Evolutionary conservation across 2,329 filamentous ascomycete species (phyloP), one percentile per base, ranked within the genome.

Genomic region (Hypoxylon sp.): DNA sequence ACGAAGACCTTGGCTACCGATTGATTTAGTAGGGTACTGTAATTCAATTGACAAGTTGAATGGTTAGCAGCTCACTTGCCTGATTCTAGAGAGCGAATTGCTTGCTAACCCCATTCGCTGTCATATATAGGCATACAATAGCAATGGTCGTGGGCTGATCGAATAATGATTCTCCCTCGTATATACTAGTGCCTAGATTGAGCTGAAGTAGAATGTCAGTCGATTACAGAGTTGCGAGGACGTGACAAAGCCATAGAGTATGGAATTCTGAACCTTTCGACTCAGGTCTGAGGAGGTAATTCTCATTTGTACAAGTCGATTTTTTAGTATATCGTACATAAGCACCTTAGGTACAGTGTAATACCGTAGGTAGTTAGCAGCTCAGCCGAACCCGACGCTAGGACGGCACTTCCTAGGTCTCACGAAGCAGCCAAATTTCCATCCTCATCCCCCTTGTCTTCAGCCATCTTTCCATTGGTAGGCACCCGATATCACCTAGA

Each of bases 271-370:
- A 9, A 1, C 7, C 37, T 41, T 11, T 41, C 1, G 16, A 21
- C 21, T 41, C 37, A 21, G n/a, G 37, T 21, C 8, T 8, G n/a
- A 21, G 9, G 37, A 41, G 37, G 37, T 11, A 11, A 6, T 8
- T 21, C 37, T 21, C 37, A 41, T 41, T 41, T 41, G 37, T 41
- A 41, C 37, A 41, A 21, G 37, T 41, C 16, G 7, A 30, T 39
- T 21, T 37, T 41, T 41, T 9, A 21, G 37, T 41, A 41, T 41
- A 41, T 41, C 37, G 16, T 41, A 41, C 37, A 41, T 41, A 41
- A 5, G 7, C 37, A 19, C n/a, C 14, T 39, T 39, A 41, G 37
- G 37, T 21, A 41, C 16, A 41, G 37, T 11, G 16, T 39, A n/a
- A 3, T n/a, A 19, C 3, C n/a, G n/a, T n/a, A n/a, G n/a, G 34